These are phyloP conservation scores for Candida anglica DNA, from an alignment of 805 yeast genomes.

Conservation along the genomic window DNA sequence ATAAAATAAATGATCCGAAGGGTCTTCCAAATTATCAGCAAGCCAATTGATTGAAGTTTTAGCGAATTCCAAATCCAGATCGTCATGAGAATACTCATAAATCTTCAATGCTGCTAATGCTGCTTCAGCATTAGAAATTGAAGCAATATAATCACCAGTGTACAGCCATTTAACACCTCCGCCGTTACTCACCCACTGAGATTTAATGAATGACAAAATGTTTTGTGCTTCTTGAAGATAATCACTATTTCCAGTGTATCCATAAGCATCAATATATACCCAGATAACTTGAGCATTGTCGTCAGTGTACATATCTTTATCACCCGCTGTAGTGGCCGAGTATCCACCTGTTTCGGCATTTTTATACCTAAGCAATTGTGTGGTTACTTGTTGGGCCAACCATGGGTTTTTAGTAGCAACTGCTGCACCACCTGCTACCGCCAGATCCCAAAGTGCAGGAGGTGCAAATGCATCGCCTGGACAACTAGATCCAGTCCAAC, in stretches of 20 bases:
- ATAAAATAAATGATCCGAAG: slow-evolving; percentile 17
- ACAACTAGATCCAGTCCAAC: slow-evolving; percentile 14
- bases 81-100: slow-evolving; percentile 12
- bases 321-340: slow-evolving; percentile 18
- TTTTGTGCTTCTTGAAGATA: slow-evolving; percentile 16
- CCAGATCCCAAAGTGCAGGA: slow-evolving; percentile 24
- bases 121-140: slow-evolving; percentile 25
- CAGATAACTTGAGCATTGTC: slow-evolving; percentile 26
- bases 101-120: slow-evolving; percentile 22
- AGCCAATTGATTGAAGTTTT: slow-evolving; percentile 13
- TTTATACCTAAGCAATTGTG: slow-evolving; percentile 13
- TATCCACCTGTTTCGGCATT: slow-evolving; percentile 16
- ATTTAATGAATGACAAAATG: slow-evolving; percentile 12
- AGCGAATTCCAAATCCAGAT: slow-evolving; percentile 11
- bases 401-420: slow-evolving; percentile 2
- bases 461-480: slow-evolving; percentile 6
- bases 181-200: slow-evolving; percentile 15
- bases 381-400: slow-evolving; percentile 8
- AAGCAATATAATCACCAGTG: slow-evolving; percentile 18
- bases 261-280: slow-evolving; percentile 22
- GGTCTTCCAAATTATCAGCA: slow-evolving; percentile 15
- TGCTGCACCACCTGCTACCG: slow-evolving; percentile 19
- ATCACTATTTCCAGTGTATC: slow-evolving; percentile 10
- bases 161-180: slow-evolving; percentile 26
- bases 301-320: slow-evolving; percentile 22